These are phyloP conservation scores for Xylaria digitata DNA, from an alignment of 2,329 filamentous ascomycete species.

Conservation along the genomic window DNA sequence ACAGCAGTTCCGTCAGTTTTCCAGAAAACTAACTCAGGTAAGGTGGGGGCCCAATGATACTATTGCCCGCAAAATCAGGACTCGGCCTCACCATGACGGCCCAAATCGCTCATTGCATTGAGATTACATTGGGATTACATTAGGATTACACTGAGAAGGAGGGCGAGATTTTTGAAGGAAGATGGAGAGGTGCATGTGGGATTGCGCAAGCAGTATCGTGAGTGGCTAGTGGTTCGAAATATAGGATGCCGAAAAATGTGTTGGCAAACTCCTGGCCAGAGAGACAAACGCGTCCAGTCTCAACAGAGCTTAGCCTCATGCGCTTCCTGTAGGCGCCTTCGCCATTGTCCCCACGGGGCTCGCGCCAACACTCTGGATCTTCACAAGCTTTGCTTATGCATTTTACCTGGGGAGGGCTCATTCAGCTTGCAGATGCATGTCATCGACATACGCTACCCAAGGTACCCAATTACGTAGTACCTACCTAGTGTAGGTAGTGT, in stretches of 20 bases:
- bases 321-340: constrained; percentile 7
- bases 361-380: constrained; percentile 26
- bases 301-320: constrained; percentile 25
- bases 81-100: constrained; percentile 6
- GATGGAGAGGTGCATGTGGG: constrained; percentile 19
- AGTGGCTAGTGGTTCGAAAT: constrained; percentile 14
- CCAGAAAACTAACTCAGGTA: not conserved
- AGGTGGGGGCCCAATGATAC: constrained; percentile 1
- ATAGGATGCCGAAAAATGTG: constrained; percentile 26
- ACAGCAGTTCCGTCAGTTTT: not conserved
- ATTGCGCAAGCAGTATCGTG: constrained; percentile 23
- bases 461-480: not conserved
- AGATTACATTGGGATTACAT: too few relatives aligned
- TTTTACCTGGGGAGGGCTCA: not conserved
- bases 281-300: constrained; percentile 19
- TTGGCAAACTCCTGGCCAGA: constrained; percentile 38
- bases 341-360: constrained; percentile 11
- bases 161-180: not conserved
- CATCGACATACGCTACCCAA: not conserved
- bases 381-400: constrained; percentile 8
- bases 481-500: not conserved
- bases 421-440: not conserved
- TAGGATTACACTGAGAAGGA: constrained; percentile 9
- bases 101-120: constrained; percentile 5
- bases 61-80: constrained; percentile 8